These are phyloP conservation scores for Panicum hallii DNA, from an alignment of 202 grass and related monocot species.

Conservation along the genomic window DNA sequence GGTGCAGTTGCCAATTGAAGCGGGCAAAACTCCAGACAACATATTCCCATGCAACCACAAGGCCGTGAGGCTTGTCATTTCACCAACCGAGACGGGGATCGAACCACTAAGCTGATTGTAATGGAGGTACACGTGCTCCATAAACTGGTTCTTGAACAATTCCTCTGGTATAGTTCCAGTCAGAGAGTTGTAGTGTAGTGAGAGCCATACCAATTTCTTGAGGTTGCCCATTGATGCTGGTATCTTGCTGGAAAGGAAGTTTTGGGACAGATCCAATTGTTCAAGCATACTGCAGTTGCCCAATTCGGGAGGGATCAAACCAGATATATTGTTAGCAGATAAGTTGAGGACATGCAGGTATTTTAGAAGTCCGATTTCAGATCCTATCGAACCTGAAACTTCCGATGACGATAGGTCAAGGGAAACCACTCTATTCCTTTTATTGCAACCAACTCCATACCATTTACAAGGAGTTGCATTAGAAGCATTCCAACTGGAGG, in stretches of 20 bases:
- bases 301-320: conserved; percentile 67
- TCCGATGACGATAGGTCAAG: conserved; percentile 49
- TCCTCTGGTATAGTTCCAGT: conserved; percentile 60
- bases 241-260: conserved; percentile 66
- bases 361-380: conserved; percentile 57
- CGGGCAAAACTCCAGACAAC: conserved; percentile 63
- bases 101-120: conserved; percentile 63
- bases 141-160: conserved; percentile 54
- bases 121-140: conserved; percentile 59
- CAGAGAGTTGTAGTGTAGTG: conserved; percentile 52
- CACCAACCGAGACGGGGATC: conserved; percentile 49
- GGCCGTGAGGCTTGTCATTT: conserved; percentile 47
- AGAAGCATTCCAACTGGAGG: conserved; percentile 62
- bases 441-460: conserved; percentile 60
- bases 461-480: conserved; percentile 74
- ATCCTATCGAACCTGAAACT: conserved; percentile 63
- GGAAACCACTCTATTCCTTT: conserved; percentile 49
- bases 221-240: conserved; percentile 66
- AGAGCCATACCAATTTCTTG: conserved; percentile 49
- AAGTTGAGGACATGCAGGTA: conserved; percentile 46
- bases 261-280: conserved; percentile 58
- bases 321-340: conserved; percentile 53
- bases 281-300: conserved; percentile 67
- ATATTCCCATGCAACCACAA: conserved; percentile 58
- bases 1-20: conserved; percentile 71